Percentiles rank a stretch among this genome's conserved stretches.
Conservation (phyloP, 495 filamentous ascomycete genomes). For the Amphirosellinia nigrospora region DNA sequence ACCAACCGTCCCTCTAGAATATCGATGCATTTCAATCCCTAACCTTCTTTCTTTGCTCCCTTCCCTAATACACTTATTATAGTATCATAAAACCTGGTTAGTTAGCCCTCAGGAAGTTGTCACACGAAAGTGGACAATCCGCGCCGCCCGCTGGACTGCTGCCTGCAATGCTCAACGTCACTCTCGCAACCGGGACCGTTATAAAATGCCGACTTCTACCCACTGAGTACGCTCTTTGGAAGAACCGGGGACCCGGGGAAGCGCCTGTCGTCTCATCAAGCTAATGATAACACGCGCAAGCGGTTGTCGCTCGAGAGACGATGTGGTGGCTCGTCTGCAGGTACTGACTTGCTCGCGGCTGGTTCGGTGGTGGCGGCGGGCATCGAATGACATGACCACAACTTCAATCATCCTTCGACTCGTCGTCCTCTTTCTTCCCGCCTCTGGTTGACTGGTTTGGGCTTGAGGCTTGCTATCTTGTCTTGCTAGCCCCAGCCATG, state of each 20-base stretch:
- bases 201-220: constrained; percentile 23
- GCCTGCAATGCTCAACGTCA: background rate
- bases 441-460: background rate
- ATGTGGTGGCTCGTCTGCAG: constrained; percentile 10
- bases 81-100: background rate
- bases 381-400: constrained; percentile 5
- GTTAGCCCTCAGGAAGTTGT: constrained; percentile 14
- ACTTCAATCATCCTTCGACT: background rate
- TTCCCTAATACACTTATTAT: background rate
- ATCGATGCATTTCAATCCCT: background rate
- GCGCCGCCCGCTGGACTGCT: constrained; percentile 3
- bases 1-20: background rate
- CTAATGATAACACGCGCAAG: constrained; percentile 10
- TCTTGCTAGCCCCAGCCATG: background rate
- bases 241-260: constrained; percentile 22
- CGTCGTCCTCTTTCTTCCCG: background rate
- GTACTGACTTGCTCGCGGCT: constrained; percentile 6
- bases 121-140: constrained; percentile 24
- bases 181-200: constrained; percentile 15
- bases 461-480: background rate
- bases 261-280: background rate
- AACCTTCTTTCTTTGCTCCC: background rate
- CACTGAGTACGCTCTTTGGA: constrained; percentile 24
- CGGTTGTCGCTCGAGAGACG: constrained; percentile 6
- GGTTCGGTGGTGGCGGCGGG: constrained; percentile 10